Evolutionary conservation across 192 early-diverging fungal genomes (phyloP).

Genomic region (Podochytrium sp.): DNA sequence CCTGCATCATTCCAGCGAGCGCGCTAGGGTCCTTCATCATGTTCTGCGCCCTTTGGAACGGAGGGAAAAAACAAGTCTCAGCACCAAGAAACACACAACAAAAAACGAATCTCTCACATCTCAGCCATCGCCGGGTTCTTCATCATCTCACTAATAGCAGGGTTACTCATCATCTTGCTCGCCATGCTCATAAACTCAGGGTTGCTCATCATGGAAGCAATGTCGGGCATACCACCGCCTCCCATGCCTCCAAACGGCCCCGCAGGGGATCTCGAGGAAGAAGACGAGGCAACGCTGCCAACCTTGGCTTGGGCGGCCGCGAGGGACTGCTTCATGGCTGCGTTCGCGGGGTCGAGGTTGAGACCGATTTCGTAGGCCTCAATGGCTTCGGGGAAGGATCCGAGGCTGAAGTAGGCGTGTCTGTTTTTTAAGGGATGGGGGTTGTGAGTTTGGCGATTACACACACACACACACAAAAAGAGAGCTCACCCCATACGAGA

Average conservation of each 20-base stretch:
- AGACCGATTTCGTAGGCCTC: slow-evolving; percentile 92
- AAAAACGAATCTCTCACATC: slow-evolving; percentile 59
- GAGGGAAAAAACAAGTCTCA: neutral
- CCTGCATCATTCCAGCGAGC: slow-evolving; percentile 67
- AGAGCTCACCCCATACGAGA: slow-evolving; percentile 78
- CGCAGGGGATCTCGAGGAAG: slow-evolving; percentile 12
- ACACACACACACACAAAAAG: neutral
- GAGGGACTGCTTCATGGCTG: slow-evolving; percentile 77
- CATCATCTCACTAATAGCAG: slow-evolving; percentile 87
- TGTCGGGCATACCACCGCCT: slow-evolving; percentile 64
- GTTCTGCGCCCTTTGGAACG: slow-evolving; percentile 65
- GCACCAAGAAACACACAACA: neutral
- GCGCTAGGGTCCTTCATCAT: slow-evolving; percentile 75
- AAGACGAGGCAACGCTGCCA: slow-evolving; percentile 18
- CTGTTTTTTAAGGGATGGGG: slow-evolving; percentile 44
- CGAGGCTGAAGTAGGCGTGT: slow-evolving; percentile 90
- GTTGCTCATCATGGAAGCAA: slow-evolving; percentile 86
- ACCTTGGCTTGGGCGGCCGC: slow-evolving; percentile 62
- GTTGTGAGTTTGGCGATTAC: neutral
- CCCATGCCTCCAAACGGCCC: slow-evolving; percentile 64
- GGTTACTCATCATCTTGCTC: slow-evolving; percentile 57
- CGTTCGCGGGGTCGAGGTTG: slow-evolving; percentile 75
- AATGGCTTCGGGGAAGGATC: slow-evolving; percentile 80
- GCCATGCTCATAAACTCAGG: slow-evolving; percentile 95
- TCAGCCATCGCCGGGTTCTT: slow-evolving; percentile 87